Conservation (phyloP, 2,329 filamentous ascomycete species). For the Alternaria sp. region DNA sequence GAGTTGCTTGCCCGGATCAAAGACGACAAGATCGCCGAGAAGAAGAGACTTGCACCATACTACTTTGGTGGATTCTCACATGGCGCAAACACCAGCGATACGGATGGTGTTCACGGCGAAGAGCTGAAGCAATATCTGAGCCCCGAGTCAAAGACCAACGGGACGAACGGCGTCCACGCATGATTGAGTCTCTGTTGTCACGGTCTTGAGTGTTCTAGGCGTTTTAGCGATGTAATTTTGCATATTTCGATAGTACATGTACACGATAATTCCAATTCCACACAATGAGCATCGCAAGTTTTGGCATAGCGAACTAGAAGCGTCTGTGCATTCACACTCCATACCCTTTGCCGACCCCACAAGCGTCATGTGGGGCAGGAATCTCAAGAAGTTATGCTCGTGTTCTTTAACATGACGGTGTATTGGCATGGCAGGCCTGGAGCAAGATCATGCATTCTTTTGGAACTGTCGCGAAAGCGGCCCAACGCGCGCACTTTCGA, state of each 20-base stretch:
- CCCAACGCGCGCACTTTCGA: constrained; percentile 1
- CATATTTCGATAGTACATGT: neutral
- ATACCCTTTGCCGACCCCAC: constrained; percentile 30
- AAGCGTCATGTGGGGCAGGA: constrained; percentile 37
- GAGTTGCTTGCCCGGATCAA: constrained; percentile 42
- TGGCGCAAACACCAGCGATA: constrained; percentile 38
- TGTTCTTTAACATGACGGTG: constrained; percentile 18
- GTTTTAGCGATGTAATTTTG: neutral
- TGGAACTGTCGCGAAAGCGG: constrained; percentile 9
- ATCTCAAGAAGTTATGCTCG: constrained; percentile 4
- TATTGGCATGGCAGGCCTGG: constrained; percentile 1
- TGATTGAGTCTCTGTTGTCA: neutral
- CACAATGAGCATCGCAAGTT: neutral
- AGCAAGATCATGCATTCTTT: constrained; percentile 23
- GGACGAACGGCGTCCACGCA: constrained; percentile 15
- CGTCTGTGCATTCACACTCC: constrained; percentile 19
- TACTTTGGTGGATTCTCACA: constrained; percentile 43
- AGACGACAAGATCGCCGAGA: constrained; percentile 39
- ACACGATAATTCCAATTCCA: neutral
- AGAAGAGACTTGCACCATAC: constrained; percentile 44
- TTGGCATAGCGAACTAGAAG: neutral
- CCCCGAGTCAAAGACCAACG: constrained; percentile 15
- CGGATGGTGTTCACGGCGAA: constrained; percentile 37
- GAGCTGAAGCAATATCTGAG: constrained; percentile 34
- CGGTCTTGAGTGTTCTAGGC: neutral